Conservation (phyloP, 2,329 filamentous ascomycete species). For the Aspergillus ochraceus region DNA sequence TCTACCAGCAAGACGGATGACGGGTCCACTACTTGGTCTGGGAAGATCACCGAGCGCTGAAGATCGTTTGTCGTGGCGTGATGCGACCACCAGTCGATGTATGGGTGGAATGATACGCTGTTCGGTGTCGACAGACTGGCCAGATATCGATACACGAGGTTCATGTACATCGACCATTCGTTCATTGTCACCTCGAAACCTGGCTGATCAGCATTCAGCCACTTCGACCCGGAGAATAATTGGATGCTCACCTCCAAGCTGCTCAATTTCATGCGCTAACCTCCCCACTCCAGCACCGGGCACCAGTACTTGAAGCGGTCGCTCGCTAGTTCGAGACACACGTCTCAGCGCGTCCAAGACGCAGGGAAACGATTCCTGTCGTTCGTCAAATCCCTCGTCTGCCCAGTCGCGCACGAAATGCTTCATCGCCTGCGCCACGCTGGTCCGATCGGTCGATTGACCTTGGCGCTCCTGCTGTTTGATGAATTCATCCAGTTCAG, state of each 20-base stretch:
- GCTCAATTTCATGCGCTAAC: constrained; percentile 53
- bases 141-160: constrained; percentile 54
- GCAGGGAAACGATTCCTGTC: constrained; percentile 41
- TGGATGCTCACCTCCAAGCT: constrained; percentile 36
- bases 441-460: constrained; percentile 46
- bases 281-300: constrained; percentile 57
- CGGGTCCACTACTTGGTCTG: constrained; percentile 40
- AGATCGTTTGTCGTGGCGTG: constrained; percentile 52
- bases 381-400: constrained; percentile 48
- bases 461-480: constrained; percentile 38
- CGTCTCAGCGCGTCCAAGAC: constrained; percentile 29
- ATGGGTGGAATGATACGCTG: constrained; percentile 47
- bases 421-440: constrained; percentile 56
- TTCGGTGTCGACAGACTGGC: constrained; percentile 29
- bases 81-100: constrained; percentile 59
- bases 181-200: constrained; percentile 56
- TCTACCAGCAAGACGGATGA: constrained; percentile 46
- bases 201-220: constrained; percentile 10
- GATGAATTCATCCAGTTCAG: constrained; percentile 49
- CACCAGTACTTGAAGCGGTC: constrained; percentile 45
- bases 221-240: not conserved
- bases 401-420: constrained; percentile 62
- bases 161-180: constrained; percentile 62
- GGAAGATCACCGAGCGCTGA: constrained; percentile 48
- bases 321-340: constrained; percentile 2